Percentiles rank a stretch among this genome's conserved stretches.
phyloP scores from a whole-genome alignment of 257 asterid genomes.

The Scutellaria minor region DNA sequence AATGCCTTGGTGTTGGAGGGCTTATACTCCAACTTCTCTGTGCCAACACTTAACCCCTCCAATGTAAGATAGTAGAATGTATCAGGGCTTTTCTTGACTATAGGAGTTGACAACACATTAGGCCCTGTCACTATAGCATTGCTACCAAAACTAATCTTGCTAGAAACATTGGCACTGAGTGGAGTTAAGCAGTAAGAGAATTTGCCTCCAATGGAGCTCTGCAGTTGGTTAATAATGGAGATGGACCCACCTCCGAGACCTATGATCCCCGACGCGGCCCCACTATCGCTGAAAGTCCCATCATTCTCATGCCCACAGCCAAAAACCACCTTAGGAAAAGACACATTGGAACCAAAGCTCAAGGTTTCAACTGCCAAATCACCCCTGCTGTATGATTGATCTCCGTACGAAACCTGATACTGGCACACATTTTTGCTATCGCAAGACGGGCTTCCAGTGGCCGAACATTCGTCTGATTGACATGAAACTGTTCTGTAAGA shows the following conservation, averaged over 20 bases:
- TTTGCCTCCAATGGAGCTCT: conserved; percentile 36
- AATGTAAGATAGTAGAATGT: conserved; percentile 50
- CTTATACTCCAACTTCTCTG: neutral
- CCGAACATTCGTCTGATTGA: conserved; percentile 32
- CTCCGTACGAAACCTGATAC: conserved; percentile 48
- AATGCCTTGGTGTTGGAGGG: neutral
- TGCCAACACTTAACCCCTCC: conserved; percentile 52
- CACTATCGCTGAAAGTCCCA: conserved; percentile 44
- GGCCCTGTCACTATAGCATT: conserved; percentile 40
- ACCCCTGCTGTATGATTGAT: conserved; percentile 43
- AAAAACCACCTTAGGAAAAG: conserved; percentile 45
- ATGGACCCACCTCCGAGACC: conserved; percentile 62
- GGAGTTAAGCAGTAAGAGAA: conserved; percentile 60
- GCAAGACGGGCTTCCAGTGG: conserved; percentile 24
- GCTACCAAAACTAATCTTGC: conserved; percentile 61
- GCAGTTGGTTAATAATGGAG: conserved; percentile 56
- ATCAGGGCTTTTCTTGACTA: conserved; percentile 37
- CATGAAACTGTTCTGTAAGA: conserved; percentile 43
- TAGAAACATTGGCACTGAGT: conserved; percentile 28
- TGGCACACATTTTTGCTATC: conserved; percentile 30
- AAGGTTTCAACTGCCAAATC: conserved; percentile 55
- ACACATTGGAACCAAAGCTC: conserved; percentile 33
- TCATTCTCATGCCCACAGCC: conserved; percentile 60
- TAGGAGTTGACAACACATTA: conserved; percentile 47
- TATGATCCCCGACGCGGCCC: conserved; percentile 48